Percentiles rank a stretch among this genome's conserved stretches.
Conservation (phyloP, 352 stramenopile genomes). For the Vaucheria bursata region DNA sequence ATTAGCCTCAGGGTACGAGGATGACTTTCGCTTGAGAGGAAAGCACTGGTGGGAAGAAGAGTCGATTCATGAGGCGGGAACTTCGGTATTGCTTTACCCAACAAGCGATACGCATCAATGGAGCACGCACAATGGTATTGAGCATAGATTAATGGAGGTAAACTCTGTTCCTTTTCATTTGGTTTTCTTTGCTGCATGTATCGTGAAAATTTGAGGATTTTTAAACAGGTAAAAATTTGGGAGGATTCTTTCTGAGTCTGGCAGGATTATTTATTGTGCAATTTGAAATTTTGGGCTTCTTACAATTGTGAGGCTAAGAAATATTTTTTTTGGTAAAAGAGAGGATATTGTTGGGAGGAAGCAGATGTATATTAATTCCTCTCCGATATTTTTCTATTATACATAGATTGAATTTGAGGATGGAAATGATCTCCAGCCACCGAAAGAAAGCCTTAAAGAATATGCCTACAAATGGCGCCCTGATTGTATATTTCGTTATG, state of each 20-base stretch:
- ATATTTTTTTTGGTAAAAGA: neutral
- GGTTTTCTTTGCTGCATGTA: neutral
- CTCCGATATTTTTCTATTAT: neutral
- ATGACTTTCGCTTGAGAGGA: neutral
- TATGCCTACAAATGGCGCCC: constrained; percentile 38
- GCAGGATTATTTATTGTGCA: neutral
- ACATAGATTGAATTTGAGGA: neutral
- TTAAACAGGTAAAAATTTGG: neutral
- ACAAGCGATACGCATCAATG: constrained; percentile 33
- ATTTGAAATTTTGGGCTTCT: neutral
- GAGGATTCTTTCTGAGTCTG: neutral
- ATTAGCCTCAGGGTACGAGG: neutral
- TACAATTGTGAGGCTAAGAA: neutral
- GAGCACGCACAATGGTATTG: constrained; percentile 40
- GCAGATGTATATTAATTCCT: neutral
- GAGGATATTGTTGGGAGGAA: neutral
- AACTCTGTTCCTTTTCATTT: constrained; percentile 11
- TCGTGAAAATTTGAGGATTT: neutral
- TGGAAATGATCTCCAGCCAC: neutral
- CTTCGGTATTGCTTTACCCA: constrained; percentile 26
- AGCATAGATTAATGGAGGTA: constrained; percentile 42
- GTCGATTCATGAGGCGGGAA: constrained; percentile 12
- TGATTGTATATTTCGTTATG: constrained; percentile 40
- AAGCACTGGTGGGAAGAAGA: constrained; percentile 43
- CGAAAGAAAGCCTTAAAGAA: constrained; percentile 41